Evolutionary conservation across 2,329 filamentous ascomycete species (phyloP).

Genomic region (Amauroascus verrucosus): DNA sequence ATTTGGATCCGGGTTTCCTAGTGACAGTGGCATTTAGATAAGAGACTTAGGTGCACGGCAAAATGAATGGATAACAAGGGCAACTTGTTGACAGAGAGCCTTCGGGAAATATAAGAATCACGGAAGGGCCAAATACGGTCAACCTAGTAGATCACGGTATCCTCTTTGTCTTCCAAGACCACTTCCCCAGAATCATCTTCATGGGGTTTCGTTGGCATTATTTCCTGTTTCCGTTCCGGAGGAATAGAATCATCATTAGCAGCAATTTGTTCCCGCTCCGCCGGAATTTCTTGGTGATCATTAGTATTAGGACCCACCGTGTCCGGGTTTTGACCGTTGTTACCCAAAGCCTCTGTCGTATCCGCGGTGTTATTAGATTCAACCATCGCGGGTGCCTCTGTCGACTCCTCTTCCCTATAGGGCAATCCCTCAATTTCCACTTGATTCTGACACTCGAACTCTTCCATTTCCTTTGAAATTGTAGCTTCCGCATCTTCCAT

Average conservation of each 20-base stretch:
- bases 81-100: not conserved
- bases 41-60: not conserved
- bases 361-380: conserved; percentile 33
- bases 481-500: conserved; percentile 52
- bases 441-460: conserved; percentile 46
- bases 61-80: too few relatives aligned
- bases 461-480: conserved; percentile 55
- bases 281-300: conserved; percentile 6
- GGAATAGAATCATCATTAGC: conserved; percentile 31
- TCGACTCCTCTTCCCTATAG: conserved; percentile 14
- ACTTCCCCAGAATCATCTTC: conserved; percentile 67
- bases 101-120: not conserved
- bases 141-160: conserved; percentile 73
- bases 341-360: conserved; percentile 28
- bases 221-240: conserved; percentile 27
- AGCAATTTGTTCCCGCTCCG: conserved; percentile 14
- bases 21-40: not conserved
- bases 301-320: conserved; percentile 21
- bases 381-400: conserved; percentile 15
- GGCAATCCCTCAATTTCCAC: conserved; percentile 22
- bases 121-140: not conserved
- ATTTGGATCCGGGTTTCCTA: too few relatives aligned
- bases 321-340: conserved; percentile 19
- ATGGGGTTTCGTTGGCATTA: conserved; percentile 36
- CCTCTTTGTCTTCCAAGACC: conserved; percentile 74